Percentiles rank a stretch among this genome's conserved stretches.
Evolutionary conservation across 306 rosid genomes (phyloP).

Genomic region (Potentilla sterilis): DNA sequence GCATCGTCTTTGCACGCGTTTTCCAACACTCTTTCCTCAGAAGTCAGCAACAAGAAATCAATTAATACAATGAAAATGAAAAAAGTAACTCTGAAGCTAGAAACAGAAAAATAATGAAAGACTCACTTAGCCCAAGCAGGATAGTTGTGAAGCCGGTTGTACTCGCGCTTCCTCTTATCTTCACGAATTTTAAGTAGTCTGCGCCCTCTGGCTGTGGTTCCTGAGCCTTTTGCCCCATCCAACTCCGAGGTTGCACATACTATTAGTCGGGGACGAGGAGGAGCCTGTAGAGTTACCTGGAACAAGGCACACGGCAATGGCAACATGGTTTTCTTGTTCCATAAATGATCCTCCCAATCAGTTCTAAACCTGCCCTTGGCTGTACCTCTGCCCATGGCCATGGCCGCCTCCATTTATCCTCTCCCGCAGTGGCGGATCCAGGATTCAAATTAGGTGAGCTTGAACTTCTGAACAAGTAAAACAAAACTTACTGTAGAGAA

Average conservation of each 20-base stretch:
- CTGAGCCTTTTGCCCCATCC: conserved; percentile 50
- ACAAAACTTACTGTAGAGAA: not conserved
- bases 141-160: conserved; percentile 63
- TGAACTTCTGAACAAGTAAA: not conserved
- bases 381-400: not conserved
- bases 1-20: conserved; percentile 76
- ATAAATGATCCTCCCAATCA: not conserved
- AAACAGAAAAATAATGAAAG: not conserved
- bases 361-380: not conserved
- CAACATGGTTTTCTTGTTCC: conserved; percentile 1
- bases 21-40: conserved; percentile 54
- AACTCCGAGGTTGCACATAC: not conserved
- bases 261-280: not conserved
- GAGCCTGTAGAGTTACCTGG: not conserved
- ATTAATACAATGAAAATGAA: not conserved
- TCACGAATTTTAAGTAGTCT: conserved; percentile 76
- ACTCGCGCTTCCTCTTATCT: conserved; percentile 73
- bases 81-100: no score
- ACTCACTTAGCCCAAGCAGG: conserved; percentile 89
- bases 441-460: not conserved
- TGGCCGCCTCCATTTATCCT: conserved; percentile 9
- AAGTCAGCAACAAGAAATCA: not conserved
- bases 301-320: not conserved
- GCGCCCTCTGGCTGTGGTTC: conserved; percentile 79
- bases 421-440: not conserved